Conservation (phyloP, 345 rosid genomes). For the Brassica incana region DNA sequence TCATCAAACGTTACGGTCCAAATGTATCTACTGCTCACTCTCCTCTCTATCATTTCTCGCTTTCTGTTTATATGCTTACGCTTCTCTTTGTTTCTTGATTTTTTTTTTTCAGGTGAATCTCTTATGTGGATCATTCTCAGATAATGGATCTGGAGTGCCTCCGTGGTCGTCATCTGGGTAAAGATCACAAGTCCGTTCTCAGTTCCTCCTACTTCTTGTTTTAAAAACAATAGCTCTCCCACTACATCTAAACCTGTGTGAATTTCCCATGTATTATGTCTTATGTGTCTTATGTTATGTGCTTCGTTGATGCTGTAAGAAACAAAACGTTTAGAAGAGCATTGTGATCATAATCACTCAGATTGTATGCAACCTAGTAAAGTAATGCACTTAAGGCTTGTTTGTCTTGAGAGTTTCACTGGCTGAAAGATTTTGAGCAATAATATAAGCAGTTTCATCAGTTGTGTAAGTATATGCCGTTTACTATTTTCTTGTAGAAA, state of each 20-base stretch:
- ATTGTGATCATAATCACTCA: slow-evolving; percentile 1
- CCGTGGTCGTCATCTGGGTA: slow-evolving; percentile 66
- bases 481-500: slow-evolving; percentile 12
- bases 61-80: slow-evolving; percentile 6
- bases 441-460: background rate
- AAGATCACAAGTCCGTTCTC: slow-evolving; percentile 52
- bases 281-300: slow-evolving; percentile 23
- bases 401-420: slow-evolving; percentile 19
- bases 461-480: background rate
- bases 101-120: slow-evolving; percentile 70
- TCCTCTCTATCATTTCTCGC: background rate
- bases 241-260: slow-evolving; percentile 6
- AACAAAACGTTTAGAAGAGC: background rate
- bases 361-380: slow-evolving; percentile 2
- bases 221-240: slow-evolving; percentile 30
- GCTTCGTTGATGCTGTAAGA: slow-evolving; percentile 21
- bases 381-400: background rate
- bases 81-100: slow-evolving; percentile 7
- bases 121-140: slow-evolving; percentile 88
- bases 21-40: slow-evolving; percentile 46
- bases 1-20: slow-evolving; percentile 75
- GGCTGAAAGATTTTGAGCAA: background rate
- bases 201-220: slow-evolving; percentile 52
- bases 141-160: slow-evolving; percentile 85
- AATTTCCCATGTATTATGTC: slow-evolving; percentile 17